Evolutionary conservation across 148 eudicot species (phyloP).

Genomic region (Chenopodium quinoa): DNA sequence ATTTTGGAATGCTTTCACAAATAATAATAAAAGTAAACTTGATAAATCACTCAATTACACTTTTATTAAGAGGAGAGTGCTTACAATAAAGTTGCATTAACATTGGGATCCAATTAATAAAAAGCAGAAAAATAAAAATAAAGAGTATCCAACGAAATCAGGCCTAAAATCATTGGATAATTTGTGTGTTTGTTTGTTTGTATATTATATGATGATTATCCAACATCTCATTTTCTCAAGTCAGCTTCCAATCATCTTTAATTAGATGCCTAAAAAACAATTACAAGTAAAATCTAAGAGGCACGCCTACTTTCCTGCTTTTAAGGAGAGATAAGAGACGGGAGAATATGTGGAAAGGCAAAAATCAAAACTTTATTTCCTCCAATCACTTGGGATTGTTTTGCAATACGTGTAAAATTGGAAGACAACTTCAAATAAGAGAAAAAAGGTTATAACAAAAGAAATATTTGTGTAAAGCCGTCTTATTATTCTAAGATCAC

Average conservation of each 20-base stretch:
- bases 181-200: background rate
- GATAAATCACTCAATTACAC: background rate
- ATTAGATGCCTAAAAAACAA: background rate
- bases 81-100: background rate
- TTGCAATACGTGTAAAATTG: too few relatives aligned
- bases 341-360: too few relatives aligned
- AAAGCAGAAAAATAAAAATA: too few relatives aligned
- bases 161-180: background rate
- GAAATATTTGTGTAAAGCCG: too few relatives aligned
- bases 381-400: too few relatives aligned
- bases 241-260: background rate
- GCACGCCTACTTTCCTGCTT: background rate
- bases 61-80: background rate
- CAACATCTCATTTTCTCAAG: background rate
- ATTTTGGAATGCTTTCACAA: background rate
- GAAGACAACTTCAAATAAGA: too few relatives aligned
- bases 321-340: too few relatives aligned
- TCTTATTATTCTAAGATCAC: too few relatives aligned
- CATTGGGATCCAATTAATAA: background rate
- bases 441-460: too few relatives aligned
- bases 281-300: background rate
- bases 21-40: background rate
- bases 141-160: background rate
- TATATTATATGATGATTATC: background rate
- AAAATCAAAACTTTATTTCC: too few relatives aligned